phyloP scores from a whole-genome alignment of 768 basidiomycete species.

The button mushroom (Agaricus bisporus) region DNA sequence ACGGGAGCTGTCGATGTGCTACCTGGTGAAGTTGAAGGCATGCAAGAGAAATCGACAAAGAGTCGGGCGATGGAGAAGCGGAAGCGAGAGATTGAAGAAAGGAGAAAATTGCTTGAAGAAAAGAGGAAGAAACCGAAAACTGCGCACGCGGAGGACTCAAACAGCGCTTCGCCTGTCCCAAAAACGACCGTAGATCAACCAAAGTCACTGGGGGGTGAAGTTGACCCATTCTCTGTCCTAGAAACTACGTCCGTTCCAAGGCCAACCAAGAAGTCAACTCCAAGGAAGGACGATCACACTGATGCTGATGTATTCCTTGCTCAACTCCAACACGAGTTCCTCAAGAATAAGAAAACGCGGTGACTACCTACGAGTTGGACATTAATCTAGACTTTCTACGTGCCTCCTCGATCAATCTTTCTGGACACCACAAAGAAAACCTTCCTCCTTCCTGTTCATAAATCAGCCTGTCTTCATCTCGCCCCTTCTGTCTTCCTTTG shows the following conservation, averaged over 20 bases:
- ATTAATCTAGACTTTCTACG: background rate
- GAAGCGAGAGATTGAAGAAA: constrained; percentile 68
- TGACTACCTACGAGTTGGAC: background rate
- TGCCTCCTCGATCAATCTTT: constrained; percentile 37
- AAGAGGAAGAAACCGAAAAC: constrained; percentile 50
- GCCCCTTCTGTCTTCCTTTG: constrained; percentile 22
- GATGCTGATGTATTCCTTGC: constrained; percentile 65
- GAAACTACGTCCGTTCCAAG: constrained; percentile 30
- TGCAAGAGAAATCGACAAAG: constrained; percentile 34
- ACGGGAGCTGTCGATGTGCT: constrained; percentile 52
- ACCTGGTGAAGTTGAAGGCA: constrained; percentile 76
- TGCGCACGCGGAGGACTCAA: constrained; percentile 7
- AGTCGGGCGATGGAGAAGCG: constrained; percentile 69
- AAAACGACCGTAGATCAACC: background rate
- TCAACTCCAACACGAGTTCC: constrained; percentile 57
- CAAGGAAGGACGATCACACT: constrained; percentile 11
- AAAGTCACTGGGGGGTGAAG: background rate
- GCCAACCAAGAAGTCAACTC: constrained; percentile 13
- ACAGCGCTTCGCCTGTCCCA: background rate
- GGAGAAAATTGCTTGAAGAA: constrained; percentile 54
- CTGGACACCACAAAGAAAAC: constrained; percentile 44
- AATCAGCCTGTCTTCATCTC: constrained; percentile 34
- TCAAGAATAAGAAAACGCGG: constrained; percentile 21
- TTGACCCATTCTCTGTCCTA: constrained; percentile 47
- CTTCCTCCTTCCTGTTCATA: constrained; percentile 36